Percentiles rank a stretch among this genome's conserved stretches.
phyloP scores from a whole-genome alignment of 306 rosid genomes.

The Trifolium subterraneum region DNA sequence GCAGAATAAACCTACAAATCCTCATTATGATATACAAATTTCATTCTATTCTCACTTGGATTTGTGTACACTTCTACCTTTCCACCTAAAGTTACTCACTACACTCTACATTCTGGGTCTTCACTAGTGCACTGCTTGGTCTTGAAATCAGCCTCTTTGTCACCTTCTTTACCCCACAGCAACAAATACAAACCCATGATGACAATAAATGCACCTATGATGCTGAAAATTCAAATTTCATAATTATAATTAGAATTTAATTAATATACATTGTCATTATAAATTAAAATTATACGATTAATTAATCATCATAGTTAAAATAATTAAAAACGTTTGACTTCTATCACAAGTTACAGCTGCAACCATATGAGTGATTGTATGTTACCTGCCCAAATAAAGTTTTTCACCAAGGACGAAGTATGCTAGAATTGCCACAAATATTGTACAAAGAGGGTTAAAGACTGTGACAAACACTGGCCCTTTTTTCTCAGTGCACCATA shows the following conservation, averaged over 20 bases:
- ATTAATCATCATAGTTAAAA: too few species aligned
- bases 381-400: conserved; percentile 75
- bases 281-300: too few species aligned
- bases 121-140: conserved; percentile 33
- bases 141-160: conserved; percentile 45
- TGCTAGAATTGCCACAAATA: conserved; percentile 72
- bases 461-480: conserved; percentile 92
- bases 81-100: conserved; percentile 1
- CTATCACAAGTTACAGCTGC: too few species aligned
- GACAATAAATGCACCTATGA: conserved; percentile 69
- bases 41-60: conserved; percentile 14
- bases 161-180: conserved; percentile 85
- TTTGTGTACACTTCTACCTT: conserved; percentile 1
- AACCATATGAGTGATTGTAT: too few species aligned
- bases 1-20: neutral
- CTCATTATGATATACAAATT: neutral
- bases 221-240: conserved; percentile 37
- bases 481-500: conserved; percentile 74
- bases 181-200: conserved; percentile 70
- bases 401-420: conserved; percentile 84
- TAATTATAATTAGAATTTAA: neutral
- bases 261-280: too few species aligned
- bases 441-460: conserved; percentile 67
- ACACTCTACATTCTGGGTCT: conserved; percentile 32
- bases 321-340: too few species aligned